Percentiles rank a stretch among this genome's conserved stretches.
Evolutionary conservation across 2,329 filamentous ascomycete genomes (phyloP).

Genomic region (Phaeosphaeria sp.): DNA sequence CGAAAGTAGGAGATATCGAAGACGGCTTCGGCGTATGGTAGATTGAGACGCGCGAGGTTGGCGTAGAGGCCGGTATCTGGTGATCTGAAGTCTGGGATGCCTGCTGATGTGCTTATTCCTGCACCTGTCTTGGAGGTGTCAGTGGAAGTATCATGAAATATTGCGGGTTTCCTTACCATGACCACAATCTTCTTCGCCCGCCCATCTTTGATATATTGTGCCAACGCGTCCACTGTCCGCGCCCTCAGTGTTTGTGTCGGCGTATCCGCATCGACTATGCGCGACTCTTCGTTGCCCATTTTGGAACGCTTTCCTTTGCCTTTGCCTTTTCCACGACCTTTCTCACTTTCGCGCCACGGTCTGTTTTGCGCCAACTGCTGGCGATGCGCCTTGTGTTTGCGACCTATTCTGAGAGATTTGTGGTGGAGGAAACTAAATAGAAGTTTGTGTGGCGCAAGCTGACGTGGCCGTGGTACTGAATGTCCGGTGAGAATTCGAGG

Average conservation of each 20-base stretch:
- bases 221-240: constrained; percentile 75
- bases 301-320: constrained; percentile 50
- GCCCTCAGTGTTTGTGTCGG: constrained; percentile 70
- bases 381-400: constrained; percentile 56
- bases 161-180: constrained; percentile 61
- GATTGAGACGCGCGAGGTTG: constrained; percentile 83
- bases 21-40: constrained; percentile 89
- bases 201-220: constrained; percentile 78
- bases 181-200: constrained; percentile 76
- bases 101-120: constrained; percentile 77
- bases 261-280: constrained; percentile 71
- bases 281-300: constrained; percentile 89
- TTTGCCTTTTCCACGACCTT: constrained; percentile 33
- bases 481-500: neutral
- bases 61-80: constrained; percentile 93
- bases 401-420: constrained; percentile 55
- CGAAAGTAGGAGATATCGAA: constrained; percentile 94
- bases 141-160: constrained; percentile 1
- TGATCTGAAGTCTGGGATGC: constrained; percentile 92
- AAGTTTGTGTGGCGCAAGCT: neutral
- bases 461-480: constrained; percentile 7
- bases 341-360: constrained; percentile 37
- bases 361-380: constrained; percentile 43
- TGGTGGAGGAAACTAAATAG: neutral
- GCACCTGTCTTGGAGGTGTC: constrained; percentile 71